Base-by-base conservation (phyloP, 2,329 filamentous ascomycete genomes). In the Phialemoniopsis sp. region DNA sequence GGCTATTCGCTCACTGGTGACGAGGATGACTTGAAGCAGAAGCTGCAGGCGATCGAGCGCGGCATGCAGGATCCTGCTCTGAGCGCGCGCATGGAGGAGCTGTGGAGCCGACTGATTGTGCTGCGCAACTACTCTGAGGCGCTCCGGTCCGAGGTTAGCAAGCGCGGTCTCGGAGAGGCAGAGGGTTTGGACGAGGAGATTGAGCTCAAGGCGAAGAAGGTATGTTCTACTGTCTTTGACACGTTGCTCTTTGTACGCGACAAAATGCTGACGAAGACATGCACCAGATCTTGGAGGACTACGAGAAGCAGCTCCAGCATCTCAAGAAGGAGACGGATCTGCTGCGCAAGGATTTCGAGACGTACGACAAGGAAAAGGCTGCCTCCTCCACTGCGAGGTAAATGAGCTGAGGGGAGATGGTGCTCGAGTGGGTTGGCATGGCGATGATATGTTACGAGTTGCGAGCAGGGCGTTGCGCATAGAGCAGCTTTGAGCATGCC, bases 101-200 rank as follows among this genome's bases (percentile, higher is more conserved):
- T 93, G 33, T 93, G 87, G 87, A 89, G 87, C 47, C 72, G 87
- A 34, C 77, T 93, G 65, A 83, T 89, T 36, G 77, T 84, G 29
- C 67, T 93, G 35, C 72, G 85, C 47, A 85, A 86, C 45, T 80
- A 88, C 48, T 83, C 85, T 16, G 78, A 83, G 48, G 76, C 80
- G 52, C 62, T 94, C 50, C 83, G 84, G 54, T 79, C 78, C 51
- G 87, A 93, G 66, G 73, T 88, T 42, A 85, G 84, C 57, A 82
- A 80, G 63, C 69, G 82, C 39, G 77, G 80, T 3, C 64, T 70
- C 18, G 66, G 72, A 38, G 71, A 76, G 30, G 67, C 69, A 13
- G 74, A 77, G 28, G 70, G 73, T 1, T 62, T 90, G 41, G 80
- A 83, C 34, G 82, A 86, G 48, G 83, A 88, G 43, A 78, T 82